These are phyloP conservation scores for Rhododendron henanense DNA, from an alignment of 148 eudicot species.

Conservation along the genomic window DNA sequence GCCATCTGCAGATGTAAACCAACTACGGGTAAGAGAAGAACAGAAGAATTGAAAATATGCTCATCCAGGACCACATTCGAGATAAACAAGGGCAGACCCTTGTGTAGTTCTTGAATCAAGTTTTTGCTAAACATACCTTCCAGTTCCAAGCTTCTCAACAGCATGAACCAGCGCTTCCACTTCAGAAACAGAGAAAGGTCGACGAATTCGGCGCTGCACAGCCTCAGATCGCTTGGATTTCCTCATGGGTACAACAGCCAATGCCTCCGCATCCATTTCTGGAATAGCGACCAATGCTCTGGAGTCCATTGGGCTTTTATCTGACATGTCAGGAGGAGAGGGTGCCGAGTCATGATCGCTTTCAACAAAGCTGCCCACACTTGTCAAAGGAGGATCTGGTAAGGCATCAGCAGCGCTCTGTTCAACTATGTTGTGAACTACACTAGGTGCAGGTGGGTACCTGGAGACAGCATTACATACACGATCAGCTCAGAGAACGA, in stretches of 20 bases:
- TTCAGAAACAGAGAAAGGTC: conserved; percentile 93
- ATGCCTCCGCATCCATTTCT: conserved; percentile 45
- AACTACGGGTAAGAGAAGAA: conserved; percentile 3
- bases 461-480: conserved; percentile 28
- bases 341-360: conserved; percentile 93
- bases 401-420: conserved; percentile 35
- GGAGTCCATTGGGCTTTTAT: conserved; percentile 52
- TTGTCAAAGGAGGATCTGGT: conserved; percentile 27
- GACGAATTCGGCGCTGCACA: conserved; percentile 86
- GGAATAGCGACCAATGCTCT: conserved; percentile 55
- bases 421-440: conserved; percentile 23
- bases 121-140: conserved; percentile 50
- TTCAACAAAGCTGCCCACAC: conserved; percentile 48
- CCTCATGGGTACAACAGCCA: conserved; percentile 49
- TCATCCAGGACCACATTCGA: neutral
- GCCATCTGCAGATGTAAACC: conserved; percentile 61
- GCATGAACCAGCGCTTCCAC: conserved; percentile 96
- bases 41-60: neutral
- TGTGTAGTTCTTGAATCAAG: neutral
- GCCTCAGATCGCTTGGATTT: conserved; percentile 66
- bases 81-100: neutral
- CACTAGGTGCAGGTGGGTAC: conserved; percentile 37
- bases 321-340: conserved; percentile 56
- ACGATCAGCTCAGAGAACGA: neutral
- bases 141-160: conserved; percentile 98